Evolutionary conservation across 2,329 filamentous ascomycete genomes (phyloP).

Genomic region (Sporothrix euskadiensis): DNA sequence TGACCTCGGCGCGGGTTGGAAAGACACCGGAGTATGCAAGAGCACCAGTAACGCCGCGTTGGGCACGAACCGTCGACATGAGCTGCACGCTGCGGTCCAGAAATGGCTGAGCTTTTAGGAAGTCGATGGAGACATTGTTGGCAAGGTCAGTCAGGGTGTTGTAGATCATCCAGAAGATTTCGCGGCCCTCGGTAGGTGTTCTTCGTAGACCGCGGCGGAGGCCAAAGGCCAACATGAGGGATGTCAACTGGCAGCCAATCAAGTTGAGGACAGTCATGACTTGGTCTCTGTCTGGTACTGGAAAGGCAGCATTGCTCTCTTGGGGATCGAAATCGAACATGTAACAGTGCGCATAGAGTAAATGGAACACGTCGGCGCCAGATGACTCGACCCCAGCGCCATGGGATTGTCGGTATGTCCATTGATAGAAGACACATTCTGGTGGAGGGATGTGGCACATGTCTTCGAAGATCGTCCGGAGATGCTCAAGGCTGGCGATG

Average conservation of each 20-base stretch:
- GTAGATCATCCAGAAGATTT: conserved; percentile 17
- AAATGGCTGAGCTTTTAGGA: background rate
- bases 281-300: background rate
- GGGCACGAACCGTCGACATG: conserved; percentile 4
- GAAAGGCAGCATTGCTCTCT: background rate
- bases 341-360: conserved; percentile 6
- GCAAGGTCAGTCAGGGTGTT: background rate
- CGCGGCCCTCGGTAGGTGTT: background rate
- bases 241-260: conserved; percentile 9
- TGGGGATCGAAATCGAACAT: conserved; percentile 4
- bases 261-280: conserved; percentile 4
- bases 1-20: conserved; percentile 14
- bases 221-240: conserved; percentile 20
- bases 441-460: conserved; percentile 17
- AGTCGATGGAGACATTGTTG: background rate
- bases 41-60: conserved; percentile 2
- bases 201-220: background rate
- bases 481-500: background rate
- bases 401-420: conserved; percentile 6
- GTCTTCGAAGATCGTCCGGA: background rate
- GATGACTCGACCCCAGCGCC: background rate
- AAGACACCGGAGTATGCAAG: background rate
- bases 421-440: conserved; percentile 14
- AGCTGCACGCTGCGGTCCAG: conserved; percentile 21
- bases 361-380: conserved; percentile 19